Evolutionary conservation across 106 monocot genomes (phyloP).

Genomic region (Cymbidium sinense): DNA sequence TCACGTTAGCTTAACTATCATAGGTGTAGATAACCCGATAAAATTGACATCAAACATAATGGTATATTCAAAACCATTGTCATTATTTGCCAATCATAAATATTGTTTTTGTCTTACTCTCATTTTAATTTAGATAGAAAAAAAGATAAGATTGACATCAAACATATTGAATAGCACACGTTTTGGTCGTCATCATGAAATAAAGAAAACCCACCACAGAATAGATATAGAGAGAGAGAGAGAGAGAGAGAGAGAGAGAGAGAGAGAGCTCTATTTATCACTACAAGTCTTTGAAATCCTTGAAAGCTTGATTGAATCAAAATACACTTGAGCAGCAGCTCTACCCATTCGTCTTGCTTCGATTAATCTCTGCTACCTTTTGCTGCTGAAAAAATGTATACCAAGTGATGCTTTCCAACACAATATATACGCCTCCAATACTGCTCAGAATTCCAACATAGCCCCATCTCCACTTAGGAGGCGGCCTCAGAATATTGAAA

Average conservation of each 20-base stretch:
- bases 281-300: background rate
- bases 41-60: too few species aligned
- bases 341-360: background rate
- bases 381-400: background rate
- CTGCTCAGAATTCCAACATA: constrained; percentile 11
- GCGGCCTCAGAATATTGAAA: constrained; percentile 18
- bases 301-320: background rate
- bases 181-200: too few species aligned
- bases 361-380: background rate
- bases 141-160: too few species aligned
- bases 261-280: background rate
- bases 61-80: too few species aligned
- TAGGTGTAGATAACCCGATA: too few species aligned
- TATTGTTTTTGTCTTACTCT: too few species aligned
- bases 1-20: too few species aligned
- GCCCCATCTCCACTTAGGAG: constrained; percentile 10
- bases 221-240: too few species aligned
- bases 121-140: too few species aligned
- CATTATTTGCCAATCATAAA: too few species aligned
- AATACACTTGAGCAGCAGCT: background rate
- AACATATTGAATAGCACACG: too few species aligned
- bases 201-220: too few species aligned
- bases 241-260: background rate
- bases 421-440: background rate
- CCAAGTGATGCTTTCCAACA: constrained; percentile 16